These are phyloP conservation scores for Acanthamoeba healyi DNA, from an alignment of 208 protist species.

Conservation along the genomic window DNA sequence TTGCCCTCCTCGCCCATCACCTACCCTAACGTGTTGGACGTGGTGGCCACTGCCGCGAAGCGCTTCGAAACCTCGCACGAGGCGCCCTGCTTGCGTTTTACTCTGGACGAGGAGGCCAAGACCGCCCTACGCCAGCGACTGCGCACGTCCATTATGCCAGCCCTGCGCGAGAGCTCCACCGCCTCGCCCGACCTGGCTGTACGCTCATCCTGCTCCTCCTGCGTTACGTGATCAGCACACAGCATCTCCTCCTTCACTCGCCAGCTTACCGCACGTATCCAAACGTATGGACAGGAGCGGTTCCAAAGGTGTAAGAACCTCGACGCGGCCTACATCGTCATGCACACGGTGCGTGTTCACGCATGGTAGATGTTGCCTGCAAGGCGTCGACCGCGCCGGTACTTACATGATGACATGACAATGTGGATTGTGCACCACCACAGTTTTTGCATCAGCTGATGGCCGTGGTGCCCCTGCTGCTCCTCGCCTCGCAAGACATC, in stretches of 20 bases:
- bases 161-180: not conserved
- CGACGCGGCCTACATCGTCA: not conserved
- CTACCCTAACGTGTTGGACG: too few relatives aligned
- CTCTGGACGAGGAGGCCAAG: not conserved
- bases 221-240: not conserved
- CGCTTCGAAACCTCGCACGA: too few relatives aligned
- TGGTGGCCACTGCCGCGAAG: too few relatives aligned
- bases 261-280: too few relatives aligned
- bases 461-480: not conserved
- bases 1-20: too few relatives aligned
- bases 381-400: too few relatives aligned
- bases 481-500: not conserved
- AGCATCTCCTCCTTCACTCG: not conserved
- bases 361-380: too few relatives aligned
- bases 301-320: not conserved
- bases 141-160: not conserved
- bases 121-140: not conserved
- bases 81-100: not conserved
- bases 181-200: not conserved
- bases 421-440: too few relatives aligned
- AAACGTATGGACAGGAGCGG: not conserved
- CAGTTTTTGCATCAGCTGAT: constrained; percentile 38
- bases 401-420: too few relatives aligned
- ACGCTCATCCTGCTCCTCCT: not conserved
- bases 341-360: constrained; percentile 56